Conservation (phyloP, 345 rosid species). For the Sonneratia caseolaris region DNA sequence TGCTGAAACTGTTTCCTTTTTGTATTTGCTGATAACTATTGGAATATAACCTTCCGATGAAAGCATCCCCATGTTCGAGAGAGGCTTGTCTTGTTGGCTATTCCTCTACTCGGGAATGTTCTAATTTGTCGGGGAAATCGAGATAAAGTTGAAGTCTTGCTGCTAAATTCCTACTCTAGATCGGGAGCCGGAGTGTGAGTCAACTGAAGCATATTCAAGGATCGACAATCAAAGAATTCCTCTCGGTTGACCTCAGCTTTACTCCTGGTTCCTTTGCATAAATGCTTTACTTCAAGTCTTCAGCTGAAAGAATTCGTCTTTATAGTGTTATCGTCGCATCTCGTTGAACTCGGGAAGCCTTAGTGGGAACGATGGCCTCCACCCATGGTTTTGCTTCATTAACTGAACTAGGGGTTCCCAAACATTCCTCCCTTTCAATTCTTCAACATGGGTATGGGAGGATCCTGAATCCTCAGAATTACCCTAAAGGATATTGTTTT, state of each 20-base stretch:
- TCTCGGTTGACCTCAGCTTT: background rate
- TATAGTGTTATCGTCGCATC: background rate
- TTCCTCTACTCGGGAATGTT: background rate
- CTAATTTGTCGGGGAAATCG: background rate
- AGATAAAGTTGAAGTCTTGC: background rate
- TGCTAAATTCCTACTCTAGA: background rate
- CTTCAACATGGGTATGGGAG: constrained; percentile 14
- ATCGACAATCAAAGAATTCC: background rate
- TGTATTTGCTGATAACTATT: background rate
- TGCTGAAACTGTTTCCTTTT: background rate
- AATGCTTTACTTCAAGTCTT: background rate
- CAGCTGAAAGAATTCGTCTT: background rate
- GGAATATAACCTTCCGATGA: background rate
- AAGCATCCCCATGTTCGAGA: background rate
- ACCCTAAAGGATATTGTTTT: constrained; percentile 8
- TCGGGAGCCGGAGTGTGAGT: background rate
- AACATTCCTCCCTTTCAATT: constrained; percentile 15
- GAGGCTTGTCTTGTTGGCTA: background rate
- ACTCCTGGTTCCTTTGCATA: background rate
- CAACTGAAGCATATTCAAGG: background rate
- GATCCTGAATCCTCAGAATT: constrained; percentile 9
- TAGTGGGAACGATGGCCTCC: constrained; percentile 3
- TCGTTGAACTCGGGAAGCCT: background rate
- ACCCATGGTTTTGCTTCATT: constrained; percentile 27
- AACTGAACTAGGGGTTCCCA: constrained; percentile 22